These are phyloP conservation scores for Quercus parvula DNA, from an alignment of 306 rosid species.

Conservation along the genomic window DNA sequence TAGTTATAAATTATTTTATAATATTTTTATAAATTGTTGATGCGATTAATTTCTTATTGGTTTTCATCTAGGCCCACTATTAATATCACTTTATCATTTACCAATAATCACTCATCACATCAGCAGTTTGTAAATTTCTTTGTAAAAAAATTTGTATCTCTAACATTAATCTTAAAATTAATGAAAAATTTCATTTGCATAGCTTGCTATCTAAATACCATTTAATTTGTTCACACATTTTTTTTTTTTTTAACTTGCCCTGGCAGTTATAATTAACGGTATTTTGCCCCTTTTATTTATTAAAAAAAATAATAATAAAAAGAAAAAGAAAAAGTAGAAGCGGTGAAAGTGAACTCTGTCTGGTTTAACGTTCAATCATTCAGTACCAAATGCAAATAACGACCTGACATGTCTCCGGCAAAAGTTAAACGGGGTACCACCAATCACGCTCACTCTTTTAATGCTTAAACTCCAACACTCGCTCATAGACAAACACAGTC, in stretches of 20 bases:
- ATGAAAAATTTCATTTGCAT: too few species aligned
- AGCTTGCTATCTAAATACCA: too few species aligned
- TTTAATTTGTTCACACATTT: too few species aligned
- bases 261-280: not conserved
- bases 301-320: not conserved
- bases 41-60: rapidly evolving
- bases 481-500: not conserved
- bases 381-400: slow-evolving; percentile 12
- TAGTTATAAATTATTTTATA: rapidly evolving
- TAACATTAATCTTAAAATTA: too few species aligned
- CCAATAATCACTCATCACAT: rapidly evolving
- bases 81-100: too few species aligned
- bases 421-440: slow-evolving; percentile 26
- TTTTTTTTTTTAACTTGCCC: not conserved
- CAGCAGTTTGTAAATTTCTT: too few species aligned
- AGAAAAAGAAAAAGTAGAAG: not conserved
- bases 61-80: rapidly evolving
- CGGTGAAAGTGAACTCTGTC: not conserved
- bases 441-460: slow-evolving; percentile 56
- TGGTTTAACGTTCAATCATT: slow-evolving; percentile 8
- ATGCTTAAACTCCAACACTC: slow-evolving; percentile 1
- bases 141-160: too few species aligned
- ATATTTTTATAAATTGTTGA: too few species aligned
- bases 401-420: slow-evolving; percentile 26
- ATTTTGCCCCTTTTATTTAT: not conserved